Base-by-base conservation (phyloP, 805 yeast species). In the Lipomyces mesembrius region DNA sequence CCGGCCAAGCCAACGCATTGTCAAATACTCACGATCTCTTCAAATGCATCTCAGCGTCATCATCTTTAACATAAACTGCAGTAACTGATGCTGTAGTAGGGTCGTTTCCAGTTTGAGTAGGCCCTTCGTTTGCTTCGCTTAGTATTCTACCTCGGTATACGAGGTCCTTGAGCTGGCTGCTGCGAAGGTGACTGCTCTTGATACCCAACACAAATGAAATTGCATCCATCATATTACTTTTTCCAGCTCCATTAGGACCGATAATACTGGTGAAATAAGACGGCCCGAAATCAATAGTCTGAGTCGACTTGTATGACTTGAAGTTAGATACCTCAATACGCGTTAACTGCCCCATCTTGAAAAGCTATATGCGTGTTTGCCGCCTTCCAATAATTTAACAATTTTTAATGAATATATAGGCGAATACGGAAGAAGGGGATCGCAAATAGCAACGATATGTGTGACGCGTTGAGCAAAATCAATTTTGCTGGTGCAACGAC, bases 241-340 rank as follows among this genome's bases (percentile, higher is more conserved):
- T 95, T 7, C 99, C 99, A 0, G 98, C 90, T 43, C 99, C 99
- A 82, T 95, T 95, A n/a, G 98, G 98, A 0, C 99, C 99, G 65
- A 95, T 90, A 69, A 95, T 91, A 57, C 96, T 88, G 0, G 97
- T 91, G 80, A 95, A 95, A 67, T 84, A 85, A 12, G 88, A 83
- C 37, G 70, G 73, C 0, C 97, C 97, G 77, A 95, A 90, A 2
- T 95, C 96, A 27, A 94, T 85, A 4, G 83, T 82, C 20, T 91
- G 83, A 0, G 84, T 83, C 0, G 97, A 98, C 63, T 85, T 82
- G 75, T 95, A 95, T 0, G 98, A 93, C 80, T 95, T 95, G 86
- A 95, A 95, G 78, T 95, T 92, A 78, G 84, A 81, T 43, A 93
- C 80, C 76, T 91, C 97, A 62, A 93, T 77, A 1, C 94, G 93